Base-by-base conservation (phyloP, 1,284 basidiomycete genomes). In the Pterulicium gracile region DNA sequence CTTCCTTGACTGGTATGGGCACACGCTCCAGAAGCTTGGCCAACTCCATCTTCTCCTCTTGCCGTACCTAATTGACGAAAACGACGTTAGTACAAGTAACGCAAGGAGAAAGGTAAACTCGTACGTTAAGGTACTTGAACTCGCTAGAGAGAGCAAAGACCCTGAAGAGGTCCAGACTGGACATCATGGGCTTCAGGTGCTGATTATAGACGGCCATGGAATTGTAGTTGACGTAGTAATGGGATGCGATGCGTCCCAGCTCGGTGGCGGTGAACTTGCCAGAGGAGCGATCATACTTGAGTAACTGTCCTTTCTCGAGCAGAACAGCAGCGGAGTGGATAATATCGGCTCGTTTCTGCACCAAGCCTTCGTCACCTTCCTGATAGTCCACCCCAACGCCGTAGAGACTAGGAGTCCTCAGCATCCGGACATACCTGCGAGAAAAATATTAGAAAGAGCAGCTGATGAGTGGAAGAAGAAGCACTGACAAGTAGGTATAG, bases 121-220 rank as follows among this genome's bases (percentile, higher is more conserved):
- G 93, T 39, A 39, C 36, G 15, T 39, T 96, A 32, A 96, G 76
- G 44, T 95, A 69, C 66, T 92, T 97, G 74, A 99, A 98, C 68
- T 98, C 95, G 58, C 97, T 94, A 1, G 90, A 94, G 10, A 98
- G 72, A 0, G 94, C 93, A 60, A 98, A 99, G 4, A 98, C 90
- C 41, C 94, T 77, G 78, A 98, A 96, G 3, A 98, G 68, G 63
- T 98, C 96, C 55, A 99, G 73, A 43, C 77, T 79, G 20, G 84
- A 81, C 80, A 97, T 90, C 5, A 84, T 85, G 4, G 90, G 80
- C 49, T 87, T 79, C 53, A 98, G 69, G 64, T 98, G 92, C 61
- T 96, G 89, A 64, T 97, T 97, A 66, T 98, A 98, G 0, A 87
- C 88, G 53, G 88, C 79, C 96, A 98, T 98, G 49, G 92, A 97